Conservation (phyloP, 208 protist genomes). For the Acanthamoeba sp. region DNA sequence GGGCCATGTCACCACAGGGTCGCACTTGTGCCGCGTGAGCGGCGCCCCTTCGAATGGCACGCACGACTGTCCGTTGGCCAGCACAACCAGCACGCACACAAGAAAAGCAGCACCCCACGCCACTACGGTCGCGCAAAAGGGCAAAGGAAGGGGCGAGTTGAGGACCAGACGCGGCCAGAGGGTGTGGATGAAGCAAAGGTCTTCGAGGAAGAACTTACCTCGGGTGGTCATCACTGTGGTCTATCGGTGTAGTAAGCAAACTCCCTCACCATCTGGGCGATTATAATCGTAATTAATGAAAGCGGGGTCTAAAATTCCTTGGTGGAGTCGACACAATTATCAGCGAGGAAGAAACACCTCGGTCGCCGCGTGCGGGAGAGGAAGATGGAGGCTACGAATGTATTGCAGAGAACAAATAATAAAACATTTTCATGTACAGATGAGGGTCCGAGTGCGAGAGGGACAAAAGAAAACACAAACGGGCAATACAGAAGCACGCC, state of each 20-base stretch:
- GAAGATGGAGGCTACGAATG: slow-evolving; percentile 8
- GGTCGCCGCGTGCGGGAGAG: too few species aligned
- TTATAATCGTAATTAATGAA: too few species aligned
- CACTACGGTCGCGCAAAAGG: neutral
- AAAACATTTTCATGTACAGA: slow-evolving; percentile 62
- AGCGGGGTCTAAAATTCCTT: too few species aligned
- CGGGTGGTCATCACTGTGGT: too few species aligned
- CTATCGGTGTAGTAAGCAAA: too few species aligned
- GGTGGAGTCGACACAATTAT: too few species aligned
- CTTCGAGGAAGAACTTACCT: too few species aligned
- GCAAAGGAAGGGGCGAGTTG: neutral
- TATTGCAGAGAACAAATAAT: slow-evolving; percentile 9
- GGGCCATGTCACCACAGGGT: neutral
- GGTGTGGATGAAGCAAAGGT: too few species aligned
- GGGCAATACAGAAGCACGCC: neutral
- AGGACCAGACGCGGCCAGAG: too few species aligned
- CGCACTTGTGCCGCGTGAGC: neutral
- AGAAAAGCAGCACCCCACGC: neutral
- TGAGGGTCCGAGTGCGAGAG: slow-evolving; percentile 19
- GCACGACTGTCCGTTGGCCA: neutral
- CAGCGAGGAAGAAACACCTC: too few species aligned
- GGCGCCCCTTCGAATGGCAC: neutral
- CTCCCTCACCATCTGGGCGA: too few species aligned
- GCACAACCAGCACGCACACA: neutral
- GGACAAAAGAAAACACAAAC: neutral